phyloP scores from a whole-genome alignment of 768 basidiomycete species.

The Boletus sp. region DNA sequence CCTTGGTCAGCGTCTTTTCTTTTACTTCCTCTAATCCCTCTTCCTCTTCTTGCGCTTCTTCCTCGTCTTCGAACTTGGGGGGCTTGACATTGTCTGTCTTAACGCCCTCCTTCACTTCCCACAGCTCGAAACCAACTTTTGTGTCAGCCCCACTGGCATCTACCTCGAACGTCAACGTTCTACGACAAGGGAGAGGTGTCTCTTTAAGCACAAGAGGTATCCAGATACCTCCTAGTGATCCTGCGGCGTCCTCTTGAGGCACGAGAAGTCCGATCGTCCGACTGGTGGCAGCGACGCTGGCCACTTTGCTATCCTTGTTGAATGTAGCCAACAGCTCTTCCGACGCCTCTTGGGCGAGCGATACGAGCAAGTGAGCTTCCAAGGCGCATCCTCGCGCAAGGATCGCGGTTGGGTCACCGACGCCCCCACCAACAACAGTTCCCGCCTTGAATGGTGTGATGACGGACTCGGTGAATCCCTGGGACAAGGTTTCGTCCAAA shows the following conservation, averaged over 20 bases:
- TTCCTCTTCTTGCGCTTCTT: slow-evolving; percentile 40
- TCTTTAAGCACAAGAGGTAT: slow-evolving; percentile 66
- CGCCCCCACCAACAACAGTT: slow-evolving; percentile 67
- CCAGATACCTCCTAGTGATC: slow-evolving; percentile 58
- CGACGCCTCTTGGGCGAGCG: slow-evolving; percentile 47
- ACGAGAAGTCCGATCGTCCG: slow-evolving; percentile 67
- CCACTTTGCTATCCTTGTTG: slow-evolving; percentile 38
- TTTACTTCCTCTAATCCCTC: slow-evolving; percentile 62
- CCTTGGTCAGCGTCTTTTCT: slow-evolving; percentile 58
- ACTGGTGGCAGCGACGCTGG: slow-evolving; percentile 53
- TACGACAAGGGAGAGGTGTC: slow-evolving; percentile 67
- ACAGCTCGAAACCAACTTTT: slow-evolving; percentile 64
- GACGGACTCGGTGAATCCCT: slow-evolving; percentile 60
- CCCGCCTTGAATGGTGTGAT: slow-evolving; percentile 65
- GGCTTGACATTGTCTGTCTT: slow-evolving; percentile 57
- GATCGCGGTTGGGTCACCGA: slow-evolving; percentile 76
- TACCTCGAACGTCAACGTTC: slow-evolving; percentile 59
- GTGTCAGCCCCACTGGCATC: slow-evolving; percentile 39
- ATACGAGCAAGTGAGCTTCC: slow-evolving; percentile 64
- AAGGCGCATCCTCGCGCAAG: slow-evolving; percentile 75
- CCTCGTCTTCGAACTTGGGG: slow-evolving; percentile 44
- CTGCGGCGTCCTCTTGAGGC: slow-evolving; percentile 43
- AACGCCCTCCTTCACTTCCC: slow-evolving; percentile 73
- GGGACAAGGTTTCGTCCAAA: slow-evolving; percentile 55
- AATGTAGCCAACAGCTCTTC: slow-evolving; percentile 54